These are phyloP conservation scores for Candida nitratophila DNA, from an alignment of 805 yeast genomes.

Conservation along the genomic window DNA sequence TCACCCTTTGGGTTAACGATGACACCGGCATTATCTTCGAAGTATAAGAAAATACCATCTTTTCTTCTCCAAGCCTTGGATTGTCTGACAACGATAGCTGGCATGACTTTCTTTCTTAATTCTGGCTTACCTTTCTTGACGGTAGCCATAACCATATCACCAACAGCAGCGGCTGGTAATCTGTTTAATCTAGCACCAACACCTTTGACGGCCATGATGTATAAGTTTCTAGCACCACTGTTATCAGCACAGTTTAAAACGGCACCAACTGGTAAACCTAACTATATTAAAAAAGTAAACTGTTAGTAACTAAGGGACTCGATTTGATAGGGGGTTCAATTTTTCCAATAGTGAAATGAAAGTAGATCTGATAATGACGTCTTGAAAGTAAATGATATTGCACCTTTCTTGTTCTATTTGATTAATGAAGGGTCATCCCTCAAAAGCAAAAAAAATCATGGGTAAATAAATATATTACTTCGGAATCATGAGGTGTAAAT, in stretches of 20 bases:
- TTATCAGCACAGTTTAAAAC: conserved; percentile 99
- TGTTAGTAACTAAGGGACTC: conserved; percentile 9
- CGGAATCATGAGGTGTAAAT: too few relatives aligned
- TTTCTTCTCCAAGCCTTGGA: conserved; percentile 99
- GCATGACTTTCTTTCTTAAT: conserved; percentile 99
- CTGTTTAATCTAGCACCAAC: conserved; percentile 99
- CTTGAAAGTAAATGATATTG: too few relatives aligned
- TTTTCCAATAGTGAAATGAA: too few relatives aligned
- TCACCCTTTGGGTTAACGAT: conserved; percentile 99
- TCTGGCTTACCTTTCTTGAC: conserved; percentile 99
- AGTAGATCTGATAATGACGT: too few relatives aligned
- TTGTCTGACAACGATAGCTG: conserved; percentile 99
- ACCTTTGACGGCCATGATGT: conserved; percentile 98
- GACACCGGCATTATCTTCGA: conserved; percentile 99
- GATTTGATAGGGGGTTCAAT: too few relatives aligned
- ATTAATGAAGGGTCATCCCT: too few relatives aligned
- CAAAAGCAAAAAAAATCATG: too few relatives aligned
- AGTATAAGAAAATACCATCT: conserved; percentile 99
- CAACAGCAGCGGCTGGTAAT: conserved; percentile 99
- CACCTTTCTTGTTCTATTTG: too few relatives aligned
- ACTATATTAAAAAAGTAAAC: conserved; percentile 38
- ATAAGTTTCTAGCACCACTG: conserved; percentile 99
- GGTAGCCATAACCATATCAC: conserved; percentile 99
- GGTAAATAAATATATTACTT: too few relatives aligned
- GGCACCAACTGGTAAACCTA: conserved; percentile 99